Evolutionary conservation across 75 land plant species (phyloP).

Genomic region (Picea glauca): DNA sequence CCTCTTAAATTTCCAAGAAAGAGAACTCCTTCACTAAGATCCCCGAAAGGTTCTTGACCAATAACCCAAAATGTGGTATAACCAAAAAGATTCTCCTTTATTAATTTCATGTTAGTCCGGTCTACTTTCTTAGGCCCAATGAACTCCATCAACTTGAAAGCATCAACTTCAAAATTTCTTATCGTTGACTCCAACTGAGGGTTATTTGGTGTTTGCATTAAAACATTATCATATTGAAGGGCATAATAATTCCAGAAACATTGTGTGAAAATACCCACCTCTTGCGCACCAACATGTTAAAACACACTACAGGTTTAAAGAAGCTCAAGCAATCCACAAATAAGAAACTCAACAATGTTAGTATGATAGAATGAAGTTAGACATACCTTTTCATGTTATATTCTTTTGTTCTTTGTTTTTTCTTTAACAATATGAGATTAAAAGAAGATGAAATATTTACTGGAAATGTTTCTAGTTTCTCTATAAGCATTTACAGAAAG

Average conservation of each 20-base stretch:
- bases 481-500: neutral
- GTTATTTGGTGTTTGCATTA: constrained; percentile 2
- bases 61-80: no score
- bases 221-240: neutral
- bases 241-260: neutral
- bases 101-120: constrained; percentile 74
- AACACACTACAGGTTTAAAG: no score
- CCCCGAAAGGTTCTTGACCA: constrained; percentile 98
- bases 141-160: no score
- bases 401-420: neutral
- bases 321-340: no score
- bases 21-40: constrained; percentile 85
- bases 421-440: no score
- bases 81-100: no score
- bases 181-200: neutral
- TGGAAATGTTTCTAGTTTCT: neutral
- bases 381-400: no score
- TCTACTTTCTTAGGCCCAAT: constrained; percentile 99
- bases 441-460: neutral
- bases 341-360: no score
- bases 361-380: no score
- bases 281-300: no score
- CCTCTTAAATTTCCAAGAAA: no score
- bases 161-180: constrained; percentile 64
- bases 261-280: neutral